Evolutionary conservation across 345 rosid genomes (phyloP).

Genomic region (Citropsis articulata): DNA sequence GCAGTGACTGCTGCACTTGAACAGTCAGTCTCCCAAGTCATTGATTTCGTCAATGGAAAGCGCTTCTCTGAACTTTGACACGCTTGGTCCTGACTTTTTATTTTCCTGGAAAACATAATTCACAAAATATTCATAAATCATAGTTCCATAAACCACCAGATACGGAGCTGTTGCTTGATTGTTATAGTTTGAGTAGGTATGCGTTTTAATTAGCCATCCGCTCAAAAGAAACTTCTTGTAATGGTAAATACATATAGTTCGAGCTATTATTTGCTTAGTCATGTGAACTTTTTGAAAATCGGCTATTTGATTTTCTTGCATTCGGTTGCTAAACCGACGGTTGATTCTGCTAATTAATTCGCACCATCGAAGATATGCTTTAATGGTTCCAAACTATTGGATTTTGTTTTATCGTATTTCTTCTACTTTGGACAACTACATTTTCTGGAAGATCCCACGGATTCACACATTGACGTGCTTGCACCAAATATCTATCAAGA

Average conservation of each 20-base stretch:
- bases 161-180: slow-evolving; percentile 13
- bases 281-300: background rate
- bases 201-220: background rate
- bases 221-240: background rate
- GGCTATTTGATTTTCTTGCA: background rate
- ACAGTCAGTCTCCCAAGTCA: slow-evolving; percentile 43
- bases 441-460: background rate
- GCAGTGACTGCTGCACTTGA: slow-evolving; percentile 64
- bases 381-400: background rate
- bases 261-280: background rate
- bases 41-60: slow-evolving; percentile 74
- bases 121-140: slow-evolving; percentile 1
- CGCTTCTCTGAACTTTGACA: slow-evolving; percentile 61
- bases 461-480: background rate
- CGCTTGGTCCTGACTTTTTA: background rate
- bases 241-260: background rate
- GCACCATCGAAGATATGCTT: too few species aligned
- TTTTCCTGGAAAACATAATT: slow-evolving; percentile 7
- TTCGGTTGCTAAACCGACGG: background rate
- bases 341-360: background rate
- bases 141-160: background rate
- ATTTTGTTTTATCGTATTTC: background rate
- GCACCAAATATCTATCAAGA: slow-evolving; percentile 53
- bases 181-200: background rate
- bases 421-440: too few species aligned